Conservation (phyloP, 257 asterid genomes). For the Voacanga thouarsii region DNA sequence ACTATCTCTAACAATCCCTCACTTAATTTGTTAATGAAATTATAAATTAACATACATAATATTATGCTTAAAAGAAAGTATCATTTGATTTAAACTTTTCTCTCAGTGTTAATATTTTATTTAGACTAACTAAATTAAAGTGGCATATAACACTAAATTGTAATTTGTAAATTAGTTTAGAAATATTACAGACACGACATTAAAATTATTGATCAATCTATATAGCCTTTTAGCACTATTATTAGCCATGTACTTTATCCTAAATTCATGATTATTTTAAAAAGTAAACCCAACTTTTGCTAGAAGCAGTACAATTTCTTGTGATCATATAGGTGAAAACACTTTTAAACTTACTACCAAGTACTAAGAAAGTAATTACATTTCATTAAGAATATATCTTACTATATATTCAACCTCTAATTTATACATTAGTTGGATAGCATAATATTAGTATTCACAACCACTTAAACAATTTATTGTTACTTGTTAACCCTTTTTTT, state of each 20-base stretch:
- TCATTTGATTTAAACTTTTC: neutral
- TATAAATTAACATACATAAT: too few species aligned
- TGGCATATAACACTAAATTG: too few species aligned
- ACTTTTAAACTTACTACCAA: neutral
- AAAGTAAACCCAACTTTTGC: neutral
- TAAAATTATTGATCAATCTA: neutral
- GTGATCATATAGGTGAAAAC: conserved; percentile 1
- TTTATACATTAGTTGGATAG: too few species aligned
- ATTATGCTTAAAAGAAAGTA: neutral
- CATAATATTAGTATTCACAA: too few species aligned
- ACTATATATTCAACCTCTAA: too few species aligned
- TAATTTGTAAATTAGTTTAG: too few species aligned
- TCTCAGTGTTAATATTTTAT: neutral
- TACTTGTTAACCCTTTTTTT: too few species aligned
- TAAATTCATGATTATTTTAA: neutral
- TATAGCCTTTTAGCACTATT: neutral
- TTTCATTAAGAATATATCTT: too few species aligned
- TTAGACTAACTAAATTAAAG: neutral
- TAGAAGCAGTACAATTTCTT: neutral
- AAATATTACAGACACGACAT: too few species aligned
- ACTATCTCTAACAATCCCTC: too few species aligned
- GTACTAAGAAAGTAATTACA: neutral
- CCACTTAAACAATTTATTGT: too few species aligned
- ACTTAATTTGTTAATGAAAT: too few species aligned
- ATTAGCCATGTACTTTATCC: neutral